Evolutionary conservation across 1,139 yeast species (phyloP).

Genomic region (Saccharomyces hybrid): DNA sequence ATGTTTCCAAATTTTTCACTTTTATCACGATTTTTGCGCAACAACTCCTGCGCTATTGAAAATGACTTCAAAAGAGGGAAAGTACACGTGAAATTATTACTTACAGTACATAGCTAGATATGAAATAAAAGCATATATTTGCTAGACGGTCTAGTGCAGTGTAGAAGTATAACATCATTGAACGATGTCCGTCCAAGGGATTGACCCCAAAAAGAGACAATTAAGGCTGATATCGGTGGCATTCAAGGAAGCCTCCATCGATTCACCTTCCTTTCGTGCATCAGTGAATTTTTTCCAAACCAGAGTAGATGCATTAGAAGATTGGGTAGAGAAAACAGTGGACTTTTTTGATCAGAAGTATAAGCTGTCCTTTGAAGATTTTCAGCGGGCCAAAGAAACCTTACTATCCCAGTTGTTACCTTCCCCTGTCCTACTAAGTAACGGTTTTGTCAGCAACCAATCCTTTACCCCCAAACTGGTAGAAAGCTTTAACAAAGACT

Average conservation of each 20-base stretch:
- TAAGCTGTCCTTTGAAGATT: constrained; percentile 46
- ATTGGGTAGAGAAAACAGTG: constrained; percentile 58
- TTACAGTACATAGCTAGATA: neutral
- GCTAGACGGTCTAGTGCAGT: neutral
- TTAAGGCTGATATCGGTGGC: constrained; percentile 65
- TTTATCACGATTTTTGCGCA: neutral
- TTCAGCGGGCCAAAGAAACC: constrained; percentile 42
- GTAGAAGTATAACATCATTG: neutral
- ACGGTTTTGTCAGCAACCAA: constrained; percentile 59
- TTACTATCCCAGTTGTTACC: constrained; percentile 49
- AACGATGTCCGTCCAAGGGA: constrained; percentile 2
- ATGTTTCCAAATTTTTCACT: neutral
- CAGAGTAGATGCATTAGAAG: constrained; percentile 61
- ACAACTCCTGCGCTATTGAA: neutral
- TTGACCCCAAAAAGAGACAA: constrained; percentile 10
- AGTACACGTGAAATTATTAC: constrained; percentile 4
- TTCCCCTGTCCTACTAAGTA: constrained; percentile 46
- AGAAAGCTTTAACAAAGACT: constrained; percentile 49
- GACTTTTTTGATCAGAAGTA: constrained; percentile 45
- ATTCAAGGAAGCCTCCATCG: constrained; percentile 86
- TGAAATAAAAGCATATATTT: neutral
- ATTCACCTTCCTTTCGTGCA: constrained; percentile 87
- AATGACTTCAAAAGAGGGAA: neutral
- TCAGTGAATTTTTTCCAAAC: constrained; percentile 56
- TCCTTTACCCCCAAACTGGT: constrained; percentile 62